A percentile compares a stretch with the other conserved stretches of the same genome.
phyloP scores from a whole-genome alignment of 768 basidiomycete species.

The Basidioascus undulatus region DNA sequence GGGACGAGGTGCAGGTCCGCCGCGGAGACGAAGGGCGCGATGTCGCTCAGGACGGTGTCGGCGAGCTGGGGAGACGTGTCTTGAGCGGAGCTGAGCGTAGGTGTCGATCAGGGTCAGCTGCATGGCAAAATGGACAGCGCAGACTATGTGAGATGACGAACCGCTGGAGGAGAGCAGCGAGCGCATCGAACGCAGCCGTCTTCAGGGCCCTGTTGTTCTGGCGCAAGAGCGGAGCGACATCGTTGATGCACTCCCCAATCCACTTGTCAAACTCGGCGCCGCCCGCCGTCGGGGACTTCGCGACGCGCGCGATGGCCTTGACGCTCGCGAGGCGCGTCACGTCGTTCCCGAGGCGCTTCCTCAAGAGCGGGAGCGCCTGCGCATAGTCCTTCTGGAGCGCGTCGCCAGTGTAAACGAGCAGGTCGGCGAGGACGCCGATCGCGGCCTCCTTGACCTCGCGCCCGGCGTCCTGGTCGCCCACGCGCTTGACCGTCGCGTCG shows the following conservation, averaged over 20 bases:
- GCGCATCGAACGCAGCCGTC: constrained; percentile 48
- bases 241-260: constrained; percentile 57
- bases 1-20: constrained; percentile 56
- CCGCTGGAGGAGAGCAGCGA: constrained; percentile 49
- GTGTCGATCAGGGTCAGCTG: too few relatives aligned
- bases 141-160: constrained; percentile 18
- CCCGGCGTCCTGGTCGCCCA: constrained; percentile 66
- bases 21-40: constrained; percentile 49
- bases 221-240: constrained; percentile 46
- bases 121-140: too few relatives aligned
- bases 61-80: too few relatives aligned
- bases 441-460: constrained; percentile 66
- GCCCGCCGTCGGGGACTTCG: constrained; percentile 4
- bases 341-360: constrained; percentile 17
- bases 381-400: constrained; percentile 1
- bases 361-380: constrained; percentile 9
- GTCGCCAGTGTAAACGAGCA: constrained; percentile 71
- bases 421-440: constrained; percentile 56
- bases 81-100: too few relatives aligned
- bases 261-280: constrained; percentile 24
- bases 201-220: constrained; percentile 60
- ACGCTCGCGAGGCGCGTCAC: constrained; percentile 26
- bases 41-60: too few relatives aligned
- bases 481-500: constrained; percentile 39
- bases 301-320: constrained; percentile 46